Percentiles rank a stretch among this genome's conserved stretches.
phyloP scores from a whole-genome alignment of 345 rosid species.

The Syzygium oleosum region DNA sequence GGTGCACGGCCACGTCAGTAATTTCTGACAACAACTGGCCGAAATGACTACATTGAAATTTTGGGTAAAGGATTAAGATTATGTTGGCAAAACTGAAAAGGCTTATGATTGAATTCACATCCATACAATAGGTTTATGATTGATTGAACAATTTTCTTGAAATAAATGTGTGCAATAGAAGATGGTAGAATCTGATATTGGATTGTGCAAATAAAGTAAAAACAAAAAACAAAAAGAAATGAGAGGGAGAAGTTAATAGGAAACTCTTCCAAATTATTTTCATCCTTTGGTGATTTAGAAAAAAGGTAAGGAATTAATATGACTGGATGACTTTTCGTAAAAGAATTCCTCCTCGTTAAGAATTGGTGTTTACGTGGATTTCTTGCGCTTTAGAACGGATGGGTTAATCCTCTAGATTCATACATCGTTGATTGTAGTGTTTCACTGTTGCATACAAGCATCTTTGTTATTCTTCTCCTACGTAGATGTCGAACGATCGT shows the following conservation, averaged over 20 bases:
- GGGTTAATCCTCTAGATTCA: background rate
- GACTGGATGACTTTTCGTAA: too few relatives aligned
- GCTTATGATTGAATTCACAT: rapidly evolving
- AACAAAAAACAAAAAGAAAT: background rate
- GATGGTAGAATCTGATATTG: background rate
- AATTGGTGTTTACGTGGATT: background rate
- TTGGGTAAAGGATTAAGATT: rapidly evolving
- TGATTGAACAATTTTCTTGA: background rate
- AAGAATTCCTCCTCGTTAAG: background rate
- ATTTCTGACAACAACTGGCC: rapidly evolving
- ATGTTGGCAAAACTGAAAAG: rapidly evolving
- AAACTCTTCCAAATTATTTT: background rate
- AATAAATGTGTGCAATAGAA: background rate
- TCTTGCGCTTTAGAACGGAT: background rate
- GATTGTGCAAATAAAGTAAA: background rate
- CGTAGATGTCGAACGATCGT: background rate
- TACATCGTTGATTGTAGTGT: background rate
- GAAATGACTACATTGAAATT: rapidly evolving
- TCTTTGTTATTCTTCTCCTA: background rate
- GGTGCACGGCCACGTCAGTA: rapidly evolving
- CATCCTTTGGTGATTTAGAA: background rate
- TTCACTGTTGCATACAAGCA: background rate
- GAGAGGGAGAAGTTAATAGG: background rate
- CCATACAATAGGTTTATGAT: too few relatives aligned
- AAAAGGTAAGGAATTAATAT: background rate